Evolutionary conservation across 495 filamentous ascomycete species (phyloP), one percentile per base, ranked within the genome.

Genomic region (Penicillium turbatum): DNA sequence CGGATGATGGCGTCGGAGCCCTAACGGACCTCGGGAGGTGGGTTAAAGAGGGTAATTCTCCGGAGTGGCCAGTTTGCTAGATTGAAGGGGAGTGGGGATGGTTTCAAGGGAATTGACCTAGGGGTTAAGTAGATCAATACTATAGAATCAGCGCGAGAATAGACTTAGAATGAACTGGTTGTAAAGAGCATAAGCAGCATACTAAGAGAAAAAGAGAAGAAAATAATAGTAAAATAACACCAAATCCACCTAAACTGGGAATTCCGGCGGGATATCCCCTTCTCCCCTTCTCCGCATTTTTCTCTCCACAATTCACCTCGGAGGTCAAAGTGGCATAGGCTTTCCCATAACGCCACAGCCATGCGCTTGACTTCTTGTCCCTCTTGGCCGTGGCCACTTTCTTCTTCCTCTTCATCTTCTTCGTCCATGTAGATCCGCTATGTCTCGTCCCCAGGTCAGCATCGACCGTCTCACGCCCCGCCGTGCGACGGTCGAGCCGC

Each of bases 391-490:
- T 8, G 58, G 27, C 7, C 51, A 48, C 24, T 46, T 51, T 53
- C 32, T 52, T 36, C 36, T 42, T 42, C 42, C 39, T 47, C 40
- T 27, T 21, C 30, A 38, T 35, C 17, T 42, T 6, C 51, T 48
- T 51, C 48, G 31, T 44, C 48, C 17, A 37, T 38, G 34, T 45
- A 49, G 50, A 54, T 56, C 51, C 42, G 51, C 72, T 61, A 85
- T 87, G 81, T 83, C 85, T 57, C 81, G 88, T 59, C 86, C 87
- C 26, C 87, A 89, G 77, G 83, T 92, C 65, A 87, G 87, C 70
- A 93, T 93, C 69, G 88, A 90, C 71, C 82, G 89, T 59, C 73
- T 95, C 58, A 86, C 88, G 35, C 78, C 83, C 30, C 83, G 88
- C 48, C 84, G 87, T 40, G 75, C 82, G 71, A 84, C 80, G 73